These are phyloP conservation scores for Neobulgaria alba DNA, from an alignment of 2,329 filamentous ascomycete species.

Conservation along the genomic window DNA sequence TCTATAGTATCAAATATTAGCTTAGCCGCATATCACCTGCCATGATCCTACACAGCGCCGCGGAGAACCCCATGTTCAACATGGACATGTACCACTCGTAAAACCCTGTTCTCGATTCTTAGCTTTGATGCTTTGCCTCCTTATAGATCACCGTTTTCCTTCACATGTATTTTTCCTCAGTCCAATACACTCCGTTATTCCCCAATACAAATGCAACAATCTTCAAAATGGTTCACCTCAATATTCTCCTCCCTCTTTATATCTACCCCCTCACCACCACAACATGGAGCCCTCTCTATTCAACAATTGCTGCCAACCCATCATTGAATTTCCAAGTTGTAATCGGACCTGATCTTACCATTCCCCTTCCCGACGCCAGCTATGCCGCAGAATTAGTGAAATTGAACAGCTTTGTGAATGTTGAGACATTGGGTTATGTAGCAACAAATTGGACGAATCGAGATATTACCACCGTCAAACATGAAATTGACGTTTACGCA, in stretches of 20 bases:
- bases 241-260: constrained; percentile 21
- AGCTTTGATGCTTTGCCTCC: no score
- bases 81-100: no score
- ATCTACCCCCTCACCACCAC: constrained; percentile 18
- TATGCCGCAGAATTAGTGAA: constrained; percentile 14
- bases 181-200: no score
- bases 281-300: constrained; percentile 17
- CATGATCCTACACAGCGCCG: no score
- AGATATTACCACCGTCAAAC: constrained; percentile 26
- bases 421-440: constrained; percentile 34
- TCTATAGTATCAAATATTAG: no score
- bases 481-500: constrained; percentile 31
- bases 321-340: constrained; percentile 17
- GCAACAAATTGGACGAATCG: constrained; percentile 29
- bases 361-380: constrained; percentile 16
- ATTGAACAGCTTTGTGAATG: constrained; percentile 22
- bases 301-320: constrained; percentile 13
- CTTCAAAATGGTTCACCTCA: constrained; percentile 1
- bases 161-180: no score
- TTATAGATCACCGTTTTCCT: no score
- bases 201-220: no score
- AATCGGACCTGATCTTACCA: constrained; percentile 14
- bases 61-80: no score
- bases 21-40: no score
- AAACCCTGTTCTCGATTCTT: no score